Conservation (phyloP, 2,329 filamentous ascomycete genomes). For the Graphilbum fragrans region DNA sequence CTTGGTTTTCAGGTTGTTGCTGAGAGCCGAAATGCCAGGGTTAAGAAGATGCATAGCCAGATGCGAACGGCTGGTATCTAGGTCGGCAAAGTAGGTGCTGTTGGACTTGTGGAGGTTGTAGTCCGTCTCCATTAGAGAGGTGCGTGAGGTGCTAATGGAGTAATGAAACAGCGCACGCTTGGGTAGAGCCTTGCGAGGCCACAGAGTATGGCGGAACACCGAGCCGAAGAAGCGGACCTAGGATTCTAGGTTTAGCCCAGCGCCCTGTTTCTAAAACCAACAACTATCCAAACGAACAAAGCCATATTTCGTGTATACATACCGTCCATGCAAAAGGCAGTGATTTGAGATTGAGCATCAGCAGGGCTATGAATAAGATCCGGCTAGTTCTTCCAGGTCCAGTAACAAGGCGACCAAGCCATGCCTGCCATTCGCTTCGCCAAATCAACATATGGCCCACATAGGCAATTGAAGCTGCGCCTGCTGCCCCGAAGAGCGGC, state of each 20-base stretch:
- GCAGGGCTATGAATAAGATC: conserved; percentile 40
- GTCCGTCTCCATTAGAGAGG: conserved; percentile 22
- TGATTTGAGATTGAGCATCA: conserved; percentile 59
- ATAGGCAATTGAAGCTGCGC: conserved; percentile 31
- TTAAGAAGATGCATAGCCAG: conserved; percentile 59
- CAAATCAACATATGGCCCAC: conserved; percentile 23
- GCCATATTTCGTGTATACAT: conserved; percentile 18
- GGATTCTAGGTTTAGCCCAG: no score
- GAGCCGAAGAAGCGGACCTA: conserved; percentile 22
- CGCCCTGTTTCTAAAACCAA: not conserved
- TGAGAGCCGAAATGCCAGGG: conserved; percentile 40
- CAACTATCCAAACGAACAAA: not conserved
- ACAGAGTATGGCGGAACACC: conserved; percentile 19
- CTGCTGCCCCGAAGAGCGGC: conserved; percentile 29
- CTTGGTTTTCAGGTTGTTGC: conserved; percentile 33
- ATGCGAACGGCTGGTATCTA: conserved; percentile 73
- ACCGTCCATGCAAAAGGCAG: conserved; percentile 68
- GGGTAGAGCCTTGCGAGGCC: conserved; percentile 13
- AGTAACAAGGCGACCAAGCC: conserved; percentile 32
- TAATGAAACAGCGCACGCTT: conserved; percentile 23
- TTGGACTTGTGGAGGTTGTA: conserved; percentile 29
- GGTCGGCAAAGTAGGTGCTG: conserved; percentile 73
- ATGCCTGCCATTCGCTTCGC: conserved; percentile 27
- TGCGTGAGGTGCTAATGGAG: conserved; percentile 17
- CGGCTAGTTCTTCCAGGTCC: conserved; percentile 42